Conservation (phyloP, 352 stramenopile genomes). For the Pythium dissimile region DNA sequence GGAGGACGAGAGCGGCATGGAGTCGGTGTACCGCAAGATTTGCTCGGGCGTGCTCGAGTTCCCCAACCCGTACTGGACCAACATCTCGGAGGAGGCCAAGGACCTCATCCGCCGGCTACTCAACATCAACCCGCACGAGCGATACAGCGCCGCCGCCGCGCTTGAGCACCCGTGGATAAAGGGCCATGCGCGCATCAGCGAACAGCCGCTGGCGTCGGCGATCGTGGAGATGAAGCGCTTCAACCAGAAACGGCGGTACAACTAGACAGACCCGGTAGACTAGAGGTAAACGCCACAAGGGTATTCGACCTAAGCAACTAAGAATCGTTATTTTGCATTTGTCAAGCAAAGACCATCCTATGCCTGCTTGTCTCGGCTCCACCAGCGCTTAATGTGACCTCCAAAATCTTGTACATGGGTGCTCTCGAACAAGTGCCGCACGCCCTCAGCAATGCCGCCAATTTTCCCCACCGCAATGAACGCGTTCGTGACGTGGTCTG, state of each 20-base stretch:
- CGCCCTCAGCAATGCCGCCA: slow-evolving; percentile 53
- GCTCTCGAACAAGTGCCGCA: slow-evolving; percentile 51
- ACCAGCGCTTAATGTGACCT: slow-evolving; percentile 40
- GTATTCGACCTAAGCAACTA: not conserved
- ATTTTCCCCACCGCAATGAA: slow-evolving; percentile 57
- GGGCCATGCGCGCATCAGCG: slow-evolving; percentile 51
- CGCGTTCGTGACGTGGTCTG: slow-evolving; percentile 52
- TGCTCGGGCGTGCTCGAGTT: slow-evolving; percentile 76
- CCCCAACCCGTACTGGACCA: slow-evolving; percentile 81
- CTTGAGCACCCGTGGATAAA: slow-evolving; percentile 87
- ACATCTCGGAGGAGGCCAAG: slow-evolving; percentile 81
- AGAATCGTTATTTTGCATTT: slow-evolving; percentile 1
- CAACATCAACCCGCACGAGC: slow-evolving; percentile 68
- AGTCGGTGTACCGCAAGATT: slow-evolving; percentile 86
- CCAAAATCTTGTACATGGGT: slow-evolving; percentile 50
- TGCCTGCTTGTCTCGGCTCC: slow-evolving; percentile 14
- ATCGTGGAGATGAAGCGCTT: slow-evolving; percentile 89
- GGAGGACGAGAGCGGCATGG: slow-evolving; percentile 78
- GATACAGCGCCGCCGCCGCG: slow-evolving; percentile 63
- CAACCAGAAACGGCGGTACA: slow-evolving; percentile 87
- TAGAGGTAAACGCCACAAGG: not conserved
- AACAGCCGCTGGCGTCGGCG: slow-evolving; percentile 75
- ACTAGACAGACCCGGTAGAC: slow-evolving; percentile 31
- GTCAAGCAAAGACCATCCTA: not conserved
- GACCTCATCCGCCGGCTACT: slow-evolving; percentile 79